Conservation (phyloP, 2,329 filamentous ascomycete genomes). For the Calonectria pteridis region DNA sequence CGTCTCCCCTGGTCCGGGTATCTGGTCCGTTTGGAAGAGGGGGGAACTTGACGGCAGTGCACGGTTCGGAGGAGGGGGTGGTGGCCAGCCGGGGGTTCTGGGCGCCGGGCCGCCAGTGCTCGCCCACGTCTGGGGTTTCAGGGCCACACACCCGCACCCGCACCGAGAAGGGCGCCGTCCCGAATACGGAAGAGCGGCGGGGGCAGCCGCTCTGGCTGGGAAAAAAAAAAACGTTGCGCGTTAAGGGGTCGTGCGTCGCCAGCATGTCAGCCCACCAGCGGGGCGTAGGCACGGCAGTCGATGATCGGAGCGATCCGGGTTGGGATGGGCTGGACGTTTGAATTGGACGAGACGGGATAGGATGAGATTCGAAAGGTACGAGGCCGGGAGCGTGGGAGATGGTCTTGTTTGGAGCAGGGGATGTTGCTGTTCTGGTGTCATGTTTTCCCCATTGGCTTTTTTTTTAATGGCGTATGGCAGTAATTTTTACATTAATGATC, state of each 20-base stretch:
- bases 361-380: slow-evolving; percentile 11
- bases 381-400: background rate
- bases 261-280: slow-evolving; percentile 44
- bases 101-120: slow-evolving; percentile 24
- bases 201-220: slow-evolving; percentile 4
- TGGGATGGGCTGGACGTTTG: slow-evolving; percentile 20
- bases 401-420: background rate
- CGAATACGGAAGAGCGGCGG: slow-evolving; percentile 40
- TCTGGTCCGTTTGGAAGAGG: background rate
- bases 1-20: slow-evolving; percentile 15
- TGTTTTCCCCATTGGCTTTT: background rate
- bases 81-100: slow-evolving; percentile 1
- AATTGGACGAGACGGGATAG: slow-evolving; percentile 30
- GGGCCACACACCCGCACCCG: slow-evolving; percentile 12
- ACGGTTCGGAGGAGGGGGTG: slow-evolving; percentile 1
- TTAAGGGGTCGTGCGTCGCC: slow-evolving; percentile 14
- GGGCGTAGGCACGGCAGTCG: slow-evolving; percentile 35
- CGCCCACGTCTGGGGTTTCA: slow-evolving; percentile 14
- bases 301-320: slow-evolving; percentile 43
- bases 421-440: background rate
- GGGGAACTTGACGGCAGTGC: background rate
- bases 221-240: slow-evolving; percentile 8
- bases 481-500: slow-evolving; percentile 2
- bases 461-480: background rate
- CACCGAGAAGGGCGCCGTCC: slow-evolving; percentile 22